These are phyloP conservation scores for Phytophthora rubi DNA, from an alignment of 352 stramenopile species.

Conservation along the genomic window DNA sequence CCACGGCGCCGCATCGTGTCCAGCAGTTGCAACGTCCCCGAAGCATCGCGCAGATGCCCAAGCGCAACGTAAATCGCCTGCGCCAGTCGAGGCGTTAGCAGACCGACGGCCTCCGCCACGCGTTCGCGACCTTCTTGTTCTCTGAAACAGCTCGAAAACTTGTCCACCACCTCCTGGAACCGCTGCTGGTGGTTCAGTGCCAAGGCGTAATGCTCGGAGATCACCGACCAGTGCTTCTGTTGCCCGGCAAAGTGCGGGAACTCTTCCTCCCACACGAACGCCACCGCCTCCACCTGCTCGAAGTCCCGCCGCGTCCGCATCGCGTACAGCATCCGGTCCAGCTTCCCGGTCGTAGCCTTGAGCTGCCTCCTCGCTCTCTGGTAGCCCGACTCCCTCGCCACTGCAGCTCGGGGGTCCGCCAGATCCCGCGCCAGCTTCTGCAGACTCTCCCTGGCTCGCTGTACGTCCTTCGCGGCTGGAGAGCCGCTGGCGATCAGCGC, in stretches of 20 bases:
- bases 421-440: slow-evolving; percentile 29
- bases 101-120: slow-evolving; percentile 3
- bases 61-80: slow-evolving; percentile 62
- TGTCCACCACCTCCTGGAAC: slow-evolving; percentile 64
- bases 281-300: slow-evolving; percentile 56
- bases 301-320: slow-evolving; percentile 46
- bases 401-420: slow-evolving; percentile 23
- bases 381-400: slow-evolving; percentile 35
- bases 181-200: slow-evolving; percentile 57
- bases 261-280: slow-evolving; percentile 52
- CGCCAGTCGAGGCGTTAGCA: slow-evolving; percentile 51
- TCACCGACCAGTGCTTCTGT: slow-evolving; percentile 48
- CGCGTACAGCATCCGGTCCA: slow-evolving; percentile 53
- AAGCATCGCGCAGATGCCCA: slow-evolving; percentile 51
- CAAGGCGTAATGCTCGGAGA: slow-evolving; percentile 62
- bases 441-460: slow-evolving; percentile 27
- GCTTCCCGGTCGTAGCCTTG: slow-evolving; percentile 56
- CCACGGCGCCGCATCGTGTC: slow-evolving; percentile 37
- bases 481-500: slow-evolving; percentile 16
- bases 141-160: slow-evolving; percentile 35
- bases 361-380: slow-evolving; percentile 49
- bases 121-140: neutral
- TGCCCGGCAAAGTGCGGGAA: slow-evolving; percentile 60
- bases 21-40: slow-evolving; percentile 41
- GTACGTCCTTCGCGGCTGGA: slow-evolving; percentile 14